Evolutionary conservation across 805 yeast species (phyloP), one percentile per base, ranked within the genome.

Genomic region (Phaffomyces opuntiae): DNA sequence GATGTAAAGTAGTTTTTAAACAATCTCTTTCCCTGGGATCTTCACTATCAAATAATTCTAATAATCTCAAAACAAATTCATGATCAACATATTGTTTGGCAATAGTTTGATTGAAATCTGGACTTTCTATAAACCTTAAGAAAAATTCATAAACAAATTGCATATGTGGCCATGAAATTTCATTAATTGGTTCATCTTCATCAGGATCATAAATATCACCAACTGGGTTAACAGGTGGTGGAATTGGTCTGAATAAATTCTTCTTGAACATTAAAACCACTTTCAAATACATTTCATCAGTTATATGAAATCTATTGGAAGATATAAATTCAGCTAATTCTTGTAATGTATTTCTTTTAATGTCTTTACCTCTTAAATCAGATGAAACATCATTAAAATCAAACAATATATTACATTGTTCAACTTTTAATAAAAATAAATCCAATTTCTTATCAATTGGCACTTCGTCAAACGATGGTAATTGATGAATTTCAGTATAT

Each of bases 161-260:
- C 98, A 93, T 93, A 64, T 93, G 99, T 12, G 98, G 96, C 99
- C 99, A 93, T 9, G 97, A 90, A 52, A 91, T 78, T 63, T 93
- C 98, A 56, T 81, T 80, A 35, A 93, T 95, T 3, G 98, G 98
- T 66, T 93, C 99, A 69, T 93, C 99, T 67, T 93, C 99, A 67
- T 93, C 99, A 1, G 99, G 99, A 59, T 93, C 99, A 65, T 78
- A 93, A 36, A 91, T 78, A 53, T 93, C 99, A 35, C 99, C 99
- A 39, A 90, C 77, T 6, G 98, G 98, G 63, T 93, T 93, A 34
- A 90, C 96, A 1, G 98, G 97, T 1, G 99, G 99, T 4, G 99
- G 98, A 41, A 93, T 88, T 31, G 98, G 96, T 60, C 99, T 78
- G 66, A 93, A 90, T 46, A 93, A 74, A 66, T 93, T 93, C 48